Evolutionary conservation across 768 basidiomycete species (phyloP).

Genomic region (Leccinum sublutescens): DNA sequence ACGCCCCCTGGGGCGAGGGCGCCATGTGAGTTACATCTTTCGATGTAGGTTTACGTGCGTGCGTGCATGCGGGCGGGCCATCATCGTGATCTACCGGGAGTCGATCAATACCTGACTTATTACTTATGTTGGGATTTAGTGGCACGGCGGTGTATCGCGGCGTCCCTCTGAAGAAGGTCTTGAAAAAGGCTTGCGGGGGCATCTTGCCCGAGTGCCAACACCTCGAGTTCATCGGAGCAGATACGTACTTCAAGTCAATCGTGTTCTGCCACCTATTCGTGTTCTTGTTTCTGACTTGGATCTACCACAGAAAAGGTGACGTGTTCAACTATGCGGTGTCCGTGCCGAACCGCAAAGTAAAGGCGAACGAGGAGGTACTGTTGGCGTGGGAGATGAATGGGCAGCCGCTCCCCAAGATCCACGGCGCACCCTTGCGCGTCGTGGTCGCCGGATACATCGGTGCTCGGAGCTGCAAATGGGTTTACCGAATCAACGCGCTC

Average conservation of each 20-base stretch:
- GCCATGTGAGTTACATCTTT: slow-evolving; percentile 39
- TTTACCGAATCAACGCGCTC: slow-evolving; percentile 51
- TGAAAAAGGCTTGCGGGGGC: slow-evolving; percentile 52
- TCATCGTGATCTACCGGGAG: not conserved
- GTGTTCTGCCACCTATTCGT: not conserved
- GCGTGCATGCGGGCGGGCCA: not conserved
- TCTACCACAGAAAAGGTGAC: slow-evolving; percentile 33
- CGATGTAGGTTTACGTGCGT: not conserved
- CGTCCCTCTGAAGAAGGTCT: slow-evolving; percentile 51
- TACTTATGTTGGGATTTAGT: slow-evolving; percentile 22
- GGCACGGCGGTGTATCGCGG: slow-evolving; percentile 54
- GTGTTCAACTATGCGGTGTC: slow-evolving; percentile 48
- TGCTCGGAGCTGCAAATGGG: slow-evolving; percentile 54
- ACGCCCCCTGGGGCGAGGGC: slow-evolving; percentile 52
- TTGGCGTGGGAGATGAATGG: slow-evolving; percentile 19
- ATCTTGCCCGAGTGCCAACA: slow-evolving; percentile 46
- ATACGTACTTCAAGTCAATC: slow-evolving; percentile 53
- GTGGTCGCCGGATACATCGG: slow-evolving; percentile 56
- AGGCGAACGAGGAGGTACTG: slow-evolving; percentile 45
- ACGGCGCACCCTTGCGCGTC: slow-evolving; percentile 49
- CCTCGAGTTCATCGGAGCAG: slow-evolving; percentile 56
- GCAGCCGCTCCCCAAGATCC: slow-evolving; percentile 42
- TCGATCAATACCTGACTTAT: not conserved
- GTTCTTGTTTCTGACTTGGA: not conserved
- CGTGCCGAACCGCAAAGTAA: slow-evolving; percentile 49